Percentiles rank a stretch among this genome's conserved stretches.
These are phyloP conservation scores for Diplotaxis tenuifolia DNA, from an alignment of 345 rosid species.

Conservation along the genomic window DNA sequence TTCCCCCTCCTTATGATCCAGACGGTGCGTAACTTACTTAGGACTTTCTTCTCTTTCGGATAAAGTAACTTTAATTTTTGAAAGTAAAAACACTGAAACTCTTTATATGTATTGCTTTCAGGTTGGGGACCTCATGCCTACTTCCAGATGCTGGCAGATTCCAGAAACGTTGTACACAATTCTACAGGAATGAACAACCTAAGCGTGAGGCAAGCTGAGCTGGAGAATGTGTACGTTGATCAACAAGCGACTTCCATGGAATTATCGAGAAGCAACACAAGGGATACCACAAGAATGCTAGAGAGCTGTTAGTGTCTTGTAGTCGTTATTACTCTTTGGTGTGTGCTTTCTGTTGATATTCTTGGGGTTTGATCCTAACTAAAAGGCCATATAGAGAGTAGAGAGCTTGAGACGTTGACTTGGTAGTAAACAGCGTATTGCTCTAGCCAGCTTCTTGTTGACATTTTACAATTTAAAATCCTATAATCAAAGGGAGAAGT, in stretches of 20 bases:
- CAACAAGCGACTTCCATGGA: constrained; percentile 38
- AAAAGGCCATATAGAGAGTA: not conserved
- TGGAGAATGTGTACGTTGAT: constrained; percentile 46
- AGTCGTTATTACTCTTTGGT: not conserved
- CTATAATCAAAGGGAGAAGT: not conserved
- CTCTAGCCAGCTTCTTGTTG: constrained; percentile 46
- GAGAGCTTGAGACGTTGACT: constrained; percentile 40
- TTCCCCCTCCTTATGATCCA: constrained; percentile 64
- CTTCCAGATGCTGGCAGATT: constrained; percentile 78
- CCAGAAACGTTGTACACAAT: constrained; percentile 44
- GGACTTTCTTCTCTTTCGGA: constrained; percentile 3
- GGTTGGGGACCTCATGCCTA: constrained; percentile 99
- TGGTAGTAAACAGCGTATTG: constrained; percentile 59
- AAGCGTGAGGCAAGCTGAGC: constrained; percentile 44
- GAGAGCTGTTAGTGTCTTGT: constrained; percentile 11
- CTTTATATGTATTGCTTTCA: constrained; percentile 33
- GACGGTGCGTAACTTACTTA: constrained; percentile 45
- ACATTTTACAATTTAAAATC: not conserved
- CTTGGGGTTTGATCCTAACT: not conserved
- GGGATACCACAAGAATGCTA: constrained; percentile 43
- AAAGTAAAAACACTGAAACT: not conserved
- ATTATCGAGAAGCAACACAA: constrained; percentile 32
- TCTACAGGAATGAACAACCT: constrained; percentile 31
- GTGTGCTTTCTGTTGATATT: not conserved
- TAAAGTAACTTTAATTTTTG: not conserved